Conservation (phyloP, 2,329 filamentous ascomycete genomes). For the Rhynchosporium agropyri region DNA sequence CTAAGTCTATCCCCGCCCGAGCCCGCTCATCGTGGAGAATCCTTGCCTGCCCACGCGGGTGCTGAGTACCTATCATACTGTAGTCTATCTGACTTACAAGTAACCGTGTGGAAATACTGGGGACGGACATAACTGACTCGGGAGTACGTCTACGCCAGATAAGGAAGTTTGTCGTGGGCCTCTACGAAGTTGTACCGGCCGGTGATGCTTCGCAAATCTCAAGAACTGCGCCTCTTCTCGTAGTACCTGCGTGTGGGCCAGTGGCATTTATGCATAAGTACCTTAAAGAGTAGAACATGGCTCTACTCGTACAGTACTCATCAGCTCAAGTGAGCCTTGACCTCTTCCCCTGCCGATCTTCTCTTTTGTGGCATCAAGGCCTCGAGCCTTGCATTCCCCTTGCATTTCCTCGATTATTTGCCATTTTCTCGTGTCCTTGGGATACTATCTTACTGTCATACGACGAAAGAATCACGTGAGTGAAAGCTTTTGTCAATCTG, state of each 20-base stretch:
- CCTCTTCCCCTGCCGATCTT: not conserved
- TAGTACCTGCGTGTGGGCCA: not conserved
- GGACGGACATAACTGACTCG: constrained; percentile 1
- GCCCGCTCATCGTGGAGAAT: constrained; percentile 8
- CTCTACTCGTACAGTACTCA: too few species aligned
- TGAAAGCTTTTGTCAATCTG: not conserved
- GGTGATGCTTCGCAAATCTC: too few species aligned
- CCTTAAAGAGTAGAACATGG: too few species aligned
- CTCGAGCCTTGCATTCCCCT: too few species aligned
- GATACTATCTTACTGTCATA: not conserved
- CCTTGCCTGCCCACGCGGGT: not conserved
- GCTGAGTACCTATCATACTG: too few species aligned
- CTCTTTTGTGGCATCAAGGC: not conserved
- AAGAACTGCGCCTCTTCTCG: not conserved
- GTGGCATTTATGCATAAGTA: not conserved
- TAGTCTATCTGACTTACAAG: not conserved
- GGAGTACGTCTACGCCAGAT: too few species aligned
- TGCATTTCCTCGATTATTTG: not conserved
- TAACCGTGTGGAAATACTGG: not conserved
- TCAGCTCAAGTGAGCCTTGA: not conserved
- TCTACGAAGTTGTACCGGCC: too few species aligned
- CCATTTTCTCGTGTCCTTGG: not conserved
- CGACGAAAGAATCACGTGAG: not conserved
- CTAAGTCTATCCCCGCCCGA: not conserved
- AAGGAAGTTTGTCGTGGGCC: too few species aligned